Evolutionary conservation across 2,329 filamentous ascomycete species (phyloP).

Genomic region (Colletotrichum sojae): DNA sequence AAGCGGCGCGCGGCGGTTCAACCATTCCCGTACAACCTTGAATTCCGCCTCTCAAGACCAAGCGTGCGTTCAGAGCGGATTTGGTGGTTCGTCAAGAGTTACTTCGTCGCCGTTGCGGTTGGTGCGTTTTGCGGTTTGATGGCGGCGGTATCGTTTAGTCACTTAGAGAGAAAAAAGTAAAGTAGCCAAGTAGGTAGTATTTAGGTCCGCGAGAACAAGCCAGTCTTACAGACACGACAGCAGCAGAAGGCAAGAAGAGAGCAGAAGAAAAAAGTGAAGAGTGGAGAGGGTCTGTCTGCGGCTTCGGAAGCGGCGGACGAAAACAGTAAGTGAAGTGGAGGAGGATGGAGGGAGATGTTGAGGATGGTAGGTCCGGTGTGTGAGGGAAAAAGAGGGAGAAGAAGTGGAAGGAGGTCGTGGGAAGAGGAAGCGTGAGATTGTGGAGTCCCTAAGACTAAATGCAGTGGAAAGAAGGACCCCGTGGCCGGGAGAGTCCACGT

Average conservation of each 20-base stretch:
- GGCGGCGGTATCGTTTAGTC: conserved; percentile 27
- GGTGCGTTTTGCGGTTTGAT: conserved; percentile 8
- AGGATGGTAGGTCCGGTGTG: conserved; percentile 20
- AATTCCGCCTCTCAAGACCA: neutral
- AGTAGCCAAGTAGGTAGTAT: neutral
- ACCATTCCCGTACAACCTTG: conserved; percentile 10
- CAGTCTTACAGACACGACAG: conserved; percentile 14
- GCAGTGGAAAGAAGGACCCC: conserved; percentile 18
- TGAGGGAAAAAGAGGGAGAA: conserved; percentile 39
- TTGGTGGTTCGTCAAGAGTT: neutral
- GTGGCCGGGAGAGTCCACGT: conserved; percentile 22
- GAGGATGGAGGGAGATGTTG: conserved; percentile 8
- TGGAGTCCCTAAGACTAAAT: conserved; percentile 30
- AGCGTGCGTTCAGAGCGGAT: neutral
- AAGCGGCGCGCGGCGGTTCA: neutral
- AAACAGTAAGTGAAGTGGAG: neutral
- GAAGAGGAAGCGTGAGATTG: conserved; percentile 32
- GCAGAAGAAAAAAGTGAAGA: neutral
- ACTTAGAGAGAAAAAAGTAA: conserved; percentile 20
- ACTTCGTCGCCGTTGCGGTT: conserved; percentile 8
- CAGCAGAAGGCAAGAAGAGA: neutral
- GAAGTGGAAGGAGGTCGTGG: conserved; percentile 29
- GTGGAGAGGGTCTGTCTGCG: conserved; percentile 17
- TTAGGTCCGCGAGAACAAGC: conserved; percentile 19
- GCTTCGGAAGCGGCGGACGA: conserved; percentile 25